Evolutionary conservation across 257 asterid species (phyloP).

Genomic region (Pogostemon cablin): DNA sequence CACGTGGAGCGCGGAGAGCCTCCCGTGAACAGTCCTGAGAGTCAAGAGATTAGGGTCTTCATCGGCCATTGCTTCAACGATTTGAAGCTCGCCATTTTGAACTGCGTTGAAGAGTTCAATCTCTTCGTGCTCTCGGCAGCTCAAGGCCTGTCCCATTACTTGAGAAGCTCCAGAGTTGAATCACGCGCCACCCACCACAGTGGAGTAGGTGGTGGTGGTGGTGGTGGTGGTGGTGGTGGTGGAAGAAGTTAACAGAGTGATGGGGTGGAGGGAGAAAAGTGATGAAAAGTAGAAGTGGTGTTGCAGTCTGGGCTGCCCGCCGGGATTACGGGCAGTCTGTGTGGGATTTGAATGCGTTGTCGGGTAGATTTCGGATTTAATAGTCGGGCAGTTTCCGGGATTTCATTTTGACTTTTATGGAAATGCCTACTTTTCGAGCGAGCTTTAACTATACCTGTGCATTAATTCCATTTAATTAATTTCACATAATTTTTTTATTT

Average conservation of each 20-base stretch:
- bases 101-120: conserved; percentile 60
- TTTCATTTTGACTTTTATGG: neutral
- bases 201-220: conserved; percentile 45
- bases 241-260: conserved; percentile 23
- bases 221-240: conserved; percentile 34
- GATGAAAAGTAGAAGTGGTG: conserved; percentile 29
- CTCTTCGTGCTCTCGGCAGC: conserved; percentile 54
- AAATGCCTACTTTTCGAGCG: too few relatives aligned
- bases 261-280: conserved; percentile 29
- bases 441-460: too few relatives aligned
- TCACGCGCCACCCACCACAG: conserved; percentile 71
- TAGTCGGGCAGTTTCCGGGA: conserved; percentile 29
- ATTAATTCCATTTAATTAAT: too few relatives aligned
- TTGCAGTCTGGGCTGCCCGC: conserved; percentile 63
- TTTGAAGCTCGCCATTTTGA: conserved; percentile 66
- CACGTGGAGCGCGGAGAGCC: conserved; percentile 66
- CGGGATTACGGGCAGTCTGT: conserved; percentile 46
- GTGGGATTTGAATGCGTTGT: conserved; percentile 29
- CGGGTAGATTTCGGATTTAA: conserved; percentile 44
- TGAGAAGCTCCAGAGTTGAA: neutral
- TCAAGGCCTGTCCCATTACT: conserved; percentile 70
- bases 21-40: conserved; percentile 42
- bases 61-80: conserved; percentile 57
- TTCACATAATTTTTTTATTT: too few relatives aligned
- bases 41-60: conserved; percentile 53